These are phyloP conservation scores for Solanum aculeatissimum DNA, from an alignment of 305 asterid species.

Conservation along the genomic window DNA sequence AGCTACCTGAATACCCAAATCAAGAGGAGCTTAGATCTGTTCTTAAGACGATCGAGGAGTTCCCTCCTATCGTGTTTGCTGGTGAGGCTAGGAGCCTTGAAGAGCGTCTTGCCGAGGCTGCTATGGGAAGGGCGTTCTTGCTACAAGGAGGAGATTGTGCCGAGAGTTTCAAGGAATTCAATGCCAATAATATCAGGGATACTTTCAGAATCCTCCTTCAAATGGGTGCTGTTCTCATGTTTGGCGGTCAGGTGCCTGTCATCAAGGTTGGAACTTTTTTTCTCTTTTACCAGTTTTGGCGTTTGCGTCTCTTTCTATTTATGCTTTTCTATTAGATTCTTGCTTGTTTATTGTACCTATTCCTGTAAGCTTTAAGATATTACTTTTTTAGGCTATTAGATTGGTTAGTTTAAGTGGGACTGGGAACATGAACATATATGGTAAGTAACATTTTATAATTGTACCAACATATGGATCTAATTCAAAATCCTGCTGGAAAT, in stretches of 20 bases:
- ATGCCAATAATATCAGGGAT: constrained; percentile 67
- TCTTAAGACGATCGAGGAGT: constrained; percentile 39
- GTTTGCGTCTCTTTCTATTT: neutral
- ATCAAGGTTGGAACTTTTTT: constrained; percentile 35
- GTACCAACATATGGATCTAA: neutral
- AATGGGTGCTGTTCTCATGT: constrained; percentile 82
- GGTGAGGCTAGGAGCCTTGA: constrained; percentile 70
- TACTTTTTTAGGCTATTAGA: neutral
- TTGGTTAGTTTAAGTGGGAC: neutral
- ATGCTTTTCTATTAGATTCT: neutral
- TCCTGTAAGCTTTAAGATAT: neutral
- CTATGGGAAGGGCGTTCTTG: constrained; percentile 60
- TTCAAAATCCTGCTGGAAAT: neutral
- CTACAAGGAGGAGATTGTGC: constrained; percentile 87
- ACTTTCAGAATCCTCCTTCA: constrained; percentile 71
- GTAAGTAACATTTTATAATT: neutral
- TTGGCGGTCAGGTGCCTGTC: constrained; percentile 77
- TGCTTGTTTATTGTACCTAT: neutral
- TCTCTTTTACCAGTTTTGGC: neutral
- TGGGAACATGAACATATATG: neutral
- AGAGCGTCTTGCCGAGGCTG: constrained; percentile 60
- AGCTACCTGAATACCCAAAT: constrained; percentile 59
- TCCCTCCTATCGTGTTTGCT: constrained; percentile 75
- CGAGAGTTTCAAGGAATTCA: constrained; percentile 77
- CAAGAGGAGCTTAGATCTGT: constrained; percentile 44